Base-by-base conservation (phyloP, 2,329 filamentous ascomycete species). In the Grosmannia serpens region DNA sequence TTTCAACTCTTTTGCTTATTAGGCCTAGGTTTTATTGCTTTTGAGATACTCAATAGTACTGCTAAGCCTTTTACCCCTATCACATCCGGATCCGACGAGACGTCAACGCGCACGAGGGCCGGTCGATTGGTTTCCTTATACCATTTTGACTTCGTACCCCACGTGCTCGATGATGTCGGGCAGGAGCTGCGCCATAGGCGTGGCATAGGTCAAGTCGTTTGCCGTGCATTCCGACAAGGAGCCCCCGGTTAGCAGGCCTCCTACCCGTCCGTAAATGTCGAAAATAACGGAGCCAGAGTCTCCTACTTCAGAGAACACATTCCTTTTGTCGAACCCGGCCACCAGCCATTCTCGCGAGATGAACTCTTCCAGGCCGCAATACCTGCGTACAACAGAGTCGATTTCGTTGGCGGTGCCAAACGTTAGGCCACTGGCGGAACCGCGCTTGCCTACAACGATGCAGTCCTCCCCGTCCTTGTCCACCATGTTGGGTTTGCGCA, bases 391-490 rank as follows among this genome's bases (percentile, higher is more conserved):
- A n/a, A 52, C 27, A n/a, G 50, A 52, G 13, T 49, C 4, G 11
- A 56, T 56, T 20, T 56, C 54, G 54, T 56, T 56, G 27, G 20
- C 54, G 27, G 54, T 49, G 29, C 54, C 54, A 50, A 56, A 56
- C n/a, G 44, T 56, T 20, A 56, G 54, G 44, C 27, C 41, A 26
- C 7, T 35, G 27, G 10, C 15, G 10, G 54, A 13, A 31, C 54
- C 54, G 17, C 54, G 54, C 29, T 56, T 56, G 17, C 54, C 54
- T 6, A 56, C 54, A 2, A 56, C 10, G 33, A 56, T 50, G 27
- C 54, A 56, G 1, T 38, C 54, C 27, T 56, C 44, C 44, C 54
- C 54, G 44, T 56, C 15, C 22, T 50, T 38, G 54, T 56, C 54
- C 20, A 56, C 0, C 54, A 56, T 56, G 29, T 49, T 56, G 26